A percentile compares a stretch with the other conserved stretches of the same genome.
These are phyloP conservation scores for Lactifluus volemus DNA, from an alignment of 768 basidiomycete genomes.

Conservation along the genomic window DNA sequence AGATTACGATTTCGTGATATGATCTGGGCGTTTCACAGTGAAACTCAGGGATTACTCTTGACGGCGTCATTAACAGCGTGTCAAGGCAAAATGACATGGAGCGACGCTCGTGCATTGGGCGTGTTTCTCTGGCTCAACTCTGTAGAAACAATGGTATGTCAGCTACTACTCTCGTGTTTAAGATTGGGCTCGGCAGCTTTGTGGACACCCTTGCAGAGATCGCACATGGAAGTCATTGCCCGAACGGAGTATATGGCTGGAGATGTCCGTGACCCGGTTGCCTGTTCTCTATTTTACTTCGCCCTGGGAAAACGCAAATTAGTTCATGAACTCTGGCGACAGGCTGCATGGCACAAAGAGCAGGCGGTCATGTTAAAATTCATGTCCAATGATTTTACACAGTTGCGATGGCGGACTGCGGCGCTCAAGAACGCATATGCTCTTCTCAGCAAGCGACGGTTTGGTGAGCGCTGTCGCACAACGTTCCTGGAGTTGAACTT, in stretches of 20 bases:
- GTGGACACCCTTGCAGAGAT: constrained; percentile 38
- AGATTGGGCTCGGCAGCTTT: neutral
- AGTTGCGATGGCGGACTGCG: constrained; percentile 81
- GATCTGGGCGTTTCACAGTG: constrained; percentile 95
- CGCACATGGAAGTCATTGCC: constrained; percentile 80
- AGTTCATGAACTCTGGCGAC: constrained; percentile 93
- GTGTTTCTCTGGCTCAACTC: constrained; percentile 85
- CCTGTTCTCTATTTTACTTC: constrained; percentile 90
- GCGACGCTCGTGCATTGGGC: constrained; percentile 79
- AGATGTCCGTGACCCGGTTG: constrained; percentile 79
- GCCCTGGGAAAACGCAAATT: constrained; percentile 88
- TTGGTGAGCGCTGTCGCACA: constrained; percentile 49
- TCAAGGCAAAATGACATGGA: constrained; percentile 82
- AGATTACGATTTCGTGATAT: constrained; percentile 90
- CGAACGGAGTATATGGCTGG: constrained; percentile 88
- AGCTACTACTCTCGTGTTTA: neutral
- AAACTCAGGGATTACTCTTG: constrained; percentile 81
- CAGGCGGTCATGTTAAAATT: constrained; percentile 87
- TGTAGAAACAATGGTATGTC: constrained; percentile 62
- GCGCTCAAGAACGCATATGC: constrained; percentile 97
- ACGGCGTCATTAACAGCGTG: constrained; percentile 63
- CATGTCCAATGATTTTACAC: constrained; percentile 78
- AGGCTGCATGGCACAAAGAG: constrained; percentile 90
- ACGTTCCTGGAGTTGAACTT: neutral
- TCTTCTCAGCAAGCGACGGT: constrained; percentile 81